Evolutionary conservation across 768 basidiomycete genomes (phyloP), one percentile per base, ranked within the genome.

Genomic region (Mycena venus): DNA sequence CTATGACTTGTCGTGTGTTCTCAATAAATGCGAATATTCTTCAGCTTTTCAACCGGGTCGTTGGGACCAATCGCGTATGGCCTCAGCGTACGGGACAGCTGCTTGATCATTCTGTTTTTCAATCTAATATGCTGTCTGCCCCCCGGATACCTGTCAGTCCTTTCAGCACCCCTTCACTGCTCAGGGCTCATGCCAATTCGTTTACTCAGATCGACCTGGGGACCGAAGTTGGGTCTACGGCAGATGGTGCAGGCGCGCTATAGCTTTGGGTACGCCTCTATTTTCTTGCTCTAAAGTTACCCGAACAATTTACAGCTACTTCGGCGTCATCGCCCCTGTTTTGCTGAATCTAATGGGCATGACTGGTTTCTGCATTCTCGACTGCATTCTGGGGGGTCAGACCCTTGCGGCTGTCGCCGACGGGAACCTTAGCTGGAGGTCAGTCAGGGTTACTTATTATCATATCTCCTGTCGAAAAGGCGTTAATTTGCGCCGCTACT

Each of bases 141-240:
- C 19, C 92, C 93, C 5, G 90, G 91, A 7, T 94, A 93, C 78
- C 81, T 94, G 90, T 92, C 59, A 73, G 83, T 61, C 27, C n/a
- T 7, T 23, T 27, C 11, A 15, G 11, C 40, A 60, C 25, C 19
- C 65, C 21, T 31, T 19, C 15, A 4, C 42, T 49, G 9, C 19
- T 49, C 17, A 23, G 21, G 59, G 17, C 31, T 76, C 72, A n/a
- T n/a, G n/a, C 9, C 5, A 27, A 68, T 62, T 27, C 17, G 15
- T 23, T 25, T 3, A 9, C 56, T 4, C 60, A 88, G 87, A 32
- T 79, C 86, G 17, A 95, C 93, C 25, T 96, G 94, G 90, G 95
- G 96, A 21, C 94, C 96, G 0, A 93, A 91, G 81, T 85, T 95
- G 0, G 96, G 96, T 14, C 90, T 97, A 86, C 89, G 96, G 19